Base-by-base conservation (phyloP, 2,329 filamentous ascomycete genomes). In the Talaromyces sp. region DNA sequence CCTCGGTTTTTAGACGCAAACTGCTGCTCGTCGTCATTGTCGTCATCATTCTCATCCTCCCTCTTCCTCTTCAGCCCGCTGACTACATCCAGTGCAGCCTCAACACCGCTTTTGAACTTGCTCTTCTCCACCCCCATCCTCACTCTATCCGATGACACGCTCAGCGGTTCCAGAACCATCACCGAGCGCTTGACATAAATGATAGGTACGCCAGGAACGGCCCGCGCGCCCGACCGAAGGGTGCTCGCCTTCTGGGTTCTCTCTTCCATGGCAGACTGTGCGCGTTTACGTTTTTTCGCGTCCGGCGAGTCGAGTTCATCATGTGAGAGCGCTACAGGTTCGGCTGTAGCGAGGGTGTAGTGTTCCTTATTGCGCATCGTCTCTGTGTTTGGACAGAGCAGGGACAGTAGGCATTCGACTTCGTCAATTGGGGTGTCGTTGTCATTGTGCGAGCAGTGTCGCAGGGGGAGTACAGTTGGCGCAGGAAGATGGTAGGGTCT, bases 171-270 rank as follows among this genome's bases (percentile, higher is more conserved):
- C 59, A 81, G 65, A 14, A 81, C 73, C 79, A 81, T 80, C 8
- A 81, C 78, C 17, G 78, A 80, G 53, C 79, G 72, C 68, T 80
- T 80, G 32, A 81, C 79, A 66, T 80, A 81, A 50, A 81, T 75
- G 29, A 81, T 77, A 17, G 79, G 79, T 32, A 80, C 78, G 55
- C 79, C 79, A 14, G 77, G 77, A 11, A 81, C 76, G 19, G 73
- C 65, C 48, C 79, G 71, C 52, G 77, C 77, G 11, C 67, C 68
- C 10, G 70, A 66, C 14, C 79, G 68, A 27, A 81, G 68, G 31
- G 71, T 61, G 41, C 64, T 63, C 3, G 74, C 67, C 26, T 72
- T 65, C 65, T 70, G 65, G 58, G 71, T 65, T 57, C 69, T 72
- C 61, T 68, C 69, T 56, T 70, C 69, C 38, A 66, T 70, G 58